Conservation (phyloP, 495 filamentous ascomycete species). For the Hypoxylon cercidicola region DNA sequence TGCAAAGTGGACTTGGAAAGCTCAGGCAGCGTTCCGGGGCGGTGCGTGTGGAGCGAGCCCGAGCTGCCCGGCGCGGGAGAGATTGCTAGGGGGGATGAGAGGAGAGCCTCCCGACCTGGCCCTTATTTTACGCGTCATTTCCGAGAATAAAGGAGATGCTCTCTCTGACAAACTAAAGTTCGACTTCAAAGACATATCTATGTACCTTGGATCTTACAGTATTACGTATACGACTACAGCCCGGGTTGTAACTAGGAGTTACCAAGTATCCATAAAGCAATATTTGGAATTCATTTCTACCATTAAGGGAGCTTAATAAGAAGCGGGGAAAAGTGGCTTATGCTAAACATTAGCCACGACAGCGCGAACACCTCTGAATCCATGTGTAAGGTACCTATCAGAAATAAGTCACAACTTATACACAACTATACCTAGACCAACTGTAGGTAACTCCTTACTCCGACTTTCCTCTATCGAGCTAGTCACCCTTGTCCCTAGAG, state of each 20-base stretch:
- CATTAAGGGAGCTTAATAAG: too few relatives aligned
- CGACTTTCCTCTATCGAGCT: constrained; percentile 7
- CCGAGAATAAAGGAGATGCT: constrained; percentile 25
- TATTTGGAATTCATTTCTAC: too few relatives aligned
- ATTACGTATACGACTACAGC: too few relatives aligned
- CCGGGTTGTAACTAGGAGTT: too few relatives aligned
- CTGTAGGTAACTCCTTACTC: not conserved
- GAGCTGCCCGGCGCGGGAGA: constrained; percentile 37
- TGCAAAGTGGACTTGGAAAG: constrained; percentile 5
- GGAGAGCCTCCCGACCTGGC: constrained; percentile 34
- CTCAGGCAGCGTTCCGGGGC: constrained; percentile 37
- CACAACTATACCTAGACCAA: not conserved
- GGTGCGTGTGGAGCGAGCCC: constrained; percentile 36
- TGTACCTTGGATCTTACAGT: too few relatives aligned
- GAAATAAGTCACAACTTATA: too few relatives aligned
- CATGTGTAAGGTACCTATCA: too few relatives aligned
- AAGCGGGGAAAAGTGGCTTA: too few relatives aligned
- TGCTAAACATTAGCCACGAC: too few relatives aligned
- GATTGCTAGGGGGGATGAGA: constrained; percentile 10
- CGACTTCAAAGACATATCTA: constrained; percentile 1
- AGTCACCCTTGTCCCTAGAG: not conserved
- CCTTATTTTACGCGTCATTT: constrained; percentile 39
- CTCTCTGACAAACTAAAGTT: constrained; percentile 16
- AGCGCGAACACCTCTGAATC: too few relatives aligned
- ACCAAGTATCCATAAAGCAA: not conserved